phyloP scores from a whole-genome alignment of 2,329 filamentous ascomycete genomes.

The Aspergillus candidus region DNA sequence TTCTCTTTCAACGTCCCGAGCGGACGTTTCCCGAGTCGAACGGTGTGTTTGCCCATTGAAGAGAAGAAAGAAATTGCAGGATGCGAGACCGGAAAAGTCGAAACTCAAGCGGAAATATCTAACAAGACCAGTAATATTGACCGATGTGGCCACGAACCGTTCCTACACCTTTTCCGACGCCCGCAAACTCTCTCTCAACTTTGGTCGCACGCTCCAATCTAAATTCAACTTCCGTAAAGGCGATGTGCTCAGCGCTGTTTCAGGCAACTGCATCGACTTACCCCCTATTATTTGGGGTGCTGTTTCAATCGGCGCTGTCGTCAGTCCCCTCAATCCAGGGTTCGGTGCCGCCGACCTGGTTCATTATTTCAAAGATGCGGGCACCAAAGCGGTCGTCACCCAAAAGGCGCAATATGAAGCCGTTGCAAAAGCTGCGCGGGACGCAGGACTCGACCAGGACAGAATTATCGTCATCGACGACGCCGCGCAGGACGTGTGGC shows the following conservation, averaged over 20 bases:
- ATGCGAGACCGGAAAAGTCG: no score
- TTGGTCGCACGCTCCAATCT: slow-evolving; percentile 3
- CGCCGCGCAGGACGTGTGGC: not conserved
- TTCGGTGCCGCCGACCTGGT: slow-evolving; percentile 17
- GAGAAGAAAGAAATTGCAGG: no score
- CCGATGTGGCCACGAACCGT: no score
- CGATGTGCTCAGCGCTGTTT: slow-evolving; percentile 12
- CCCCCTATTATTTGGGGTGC: slow-evolving; percentile 11
- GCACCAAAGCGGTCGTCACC: slow-evolving; percentile 5
- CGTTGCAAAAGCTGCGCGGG: slow-evolving; percentile 3
- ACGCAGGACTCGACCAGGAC: not conserved
- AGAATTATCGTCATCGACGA: slow-evolving; percentile 5
- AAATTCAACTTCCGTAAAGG: slow-evolving; percentile 13
- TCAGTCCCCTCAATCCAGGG: slow-evolving; percentile 20
- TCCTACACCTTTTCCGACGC: slow-evolving; percentile 2
- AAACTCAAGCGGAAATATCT: not conserved
- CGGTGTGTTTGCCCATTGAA: no score
- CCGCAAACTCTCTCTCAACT: not conserved
- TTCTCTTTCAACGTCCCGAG: no score
- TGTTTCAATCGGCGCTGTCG: slow-evolving; percentile 19
- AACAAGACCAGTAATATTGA: no score
- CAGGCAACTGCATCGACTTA: slow-evolving; percentile 10
- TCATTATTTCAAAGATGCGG: slow-evolving; percentile 3
- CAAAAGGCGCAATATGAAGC: not conserved
- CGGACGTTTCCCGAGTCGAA: no score